Evolutionary conservation across 2,329 filamentous ascomycete species (phyloP).

Genomic region (Aspergillus sp.): DNA sequence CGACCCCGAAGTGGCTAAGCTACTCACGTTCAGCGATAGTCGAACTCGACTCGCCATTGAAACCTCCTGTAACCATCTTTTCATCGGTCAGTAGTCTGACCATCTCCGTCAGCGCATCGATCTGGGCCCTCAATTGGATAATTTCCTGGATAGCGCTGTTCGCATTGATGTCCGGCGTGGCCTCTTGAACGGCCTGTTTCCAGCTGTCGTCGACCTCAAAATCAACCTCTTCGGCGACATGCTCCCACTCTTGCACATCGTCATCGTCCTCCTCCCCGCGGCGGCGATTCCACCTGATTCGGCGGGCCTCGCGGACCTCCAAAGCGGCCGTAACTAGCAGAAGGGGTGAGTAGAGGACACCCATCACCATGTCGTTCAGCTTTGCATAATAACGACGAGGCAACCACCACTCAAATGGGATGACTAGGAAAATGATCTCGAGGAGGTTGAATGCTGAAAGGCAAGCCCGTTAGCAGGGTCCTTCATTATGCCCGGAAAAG

Average conservation of each 20-base stretch:
- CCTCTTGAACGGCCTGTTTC: constrained; percentile 73
- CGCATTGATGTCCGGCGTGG: constrained; percentile 76
- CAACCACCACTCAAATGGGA: constrained; percentile 97
- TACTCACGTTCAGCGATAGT: constrained; percentile 6
- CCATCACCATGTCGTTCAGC: constrained; percentile 89
- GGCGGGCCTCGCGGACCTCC: constrained; percentile 64
- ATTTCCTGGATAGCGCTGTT: constrained; percentile 71
- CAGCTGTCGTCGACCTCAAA: constrained; percentile 77
- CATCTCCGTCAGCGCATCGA: constrained; percentile 63
- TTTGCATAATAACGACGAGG: constrained; percentile 67
- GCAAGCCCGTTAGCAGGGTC: background rate
- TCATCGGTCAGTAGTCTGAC: constrained; percentile 56
- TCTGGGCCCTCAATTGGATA: constrained; percentile 42
- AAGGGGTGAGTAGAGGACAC: constrained; percentile 76
- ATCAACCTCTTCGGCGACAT: constrained; percentile 66
- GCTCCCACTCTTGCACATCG: constrained; percentile 88
- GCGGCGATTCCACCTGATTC: constrained; percentile 69
- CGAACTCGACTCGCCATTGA: constrained; percentile 14
- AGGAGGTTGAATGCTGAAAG: constrained; percentile 75
- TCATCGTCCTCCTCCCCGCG: constrained; percentile 89
- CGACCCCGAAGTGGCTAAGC: background rate
- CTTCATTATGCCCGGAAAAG: background rate
- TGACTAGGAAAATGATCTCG: constrained; percentile 73
- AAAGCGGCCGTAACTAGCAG: constrained; percentile 73
- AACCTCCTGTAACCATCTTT: constrained; percentile 9